Evolutionary conservation across 2,329 filamentous ascomycete species (phyloP).

Genomic region (Metarhizium sp.): DNA sequence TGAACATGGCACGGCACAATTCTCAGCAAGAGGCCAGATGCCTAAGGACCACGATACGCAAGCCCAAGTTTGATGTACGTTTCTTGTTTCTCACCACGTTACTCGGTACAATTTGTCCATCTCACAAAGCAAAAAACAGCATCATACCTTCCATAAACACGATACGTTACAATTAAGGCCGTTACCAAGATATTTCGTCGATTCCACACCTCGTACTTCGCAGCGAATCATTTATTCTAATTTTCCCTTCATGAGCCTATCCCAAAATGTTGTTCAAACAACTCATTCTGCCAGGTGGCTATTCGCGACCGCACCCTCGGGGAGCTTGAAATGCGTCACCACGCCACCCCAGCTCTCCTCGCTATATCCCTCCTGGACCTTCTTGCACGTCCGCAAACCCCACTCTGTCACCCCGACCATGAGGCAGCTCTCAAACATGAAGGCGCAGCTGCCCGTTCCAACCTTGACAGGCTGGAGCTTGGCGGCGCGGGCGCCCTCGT

Average conservation of each 20-base stretch:
- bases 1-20: no score
- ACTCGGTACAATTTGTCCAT: no score
- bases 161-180: no score
- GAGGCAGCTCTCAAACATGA: constrained; percentile 61
- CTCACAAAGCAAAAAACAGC: no score
- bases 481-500: constrained; percentile 45
- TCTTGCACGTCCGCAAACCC: constrained; percentile 51
- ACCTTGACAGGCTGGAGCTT: constrained; percentile 47
- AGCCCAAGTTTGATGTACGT: no score
- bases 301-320: constrained; percentile 22
- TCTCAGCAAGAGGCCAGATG: no score
- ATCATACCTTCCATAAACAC: no score
- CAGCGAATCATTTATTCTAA: neutral
- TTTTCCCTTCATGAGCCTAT: neutral
- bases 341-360: constrained; percentile 71
- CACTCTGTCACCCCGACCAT: constrained; percentile 67
- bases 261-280: neutral
- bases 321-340: constrained; percentile 50
- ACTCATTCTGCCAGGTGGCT: constrained; percentile 11
- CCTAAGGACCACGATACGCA: no score
- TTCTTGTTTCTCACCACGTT: no score
- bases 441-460: constrained; percentile 53
- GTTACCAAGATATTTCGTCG: no score
- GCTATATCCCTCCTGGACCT: constrained; percentile 38
- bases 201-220: no score